Evolutionary conservation across 2,329 filamentous ascomycete species (phyloP).

Genomic region (Pseudocercospora fijiensis): DNA sequence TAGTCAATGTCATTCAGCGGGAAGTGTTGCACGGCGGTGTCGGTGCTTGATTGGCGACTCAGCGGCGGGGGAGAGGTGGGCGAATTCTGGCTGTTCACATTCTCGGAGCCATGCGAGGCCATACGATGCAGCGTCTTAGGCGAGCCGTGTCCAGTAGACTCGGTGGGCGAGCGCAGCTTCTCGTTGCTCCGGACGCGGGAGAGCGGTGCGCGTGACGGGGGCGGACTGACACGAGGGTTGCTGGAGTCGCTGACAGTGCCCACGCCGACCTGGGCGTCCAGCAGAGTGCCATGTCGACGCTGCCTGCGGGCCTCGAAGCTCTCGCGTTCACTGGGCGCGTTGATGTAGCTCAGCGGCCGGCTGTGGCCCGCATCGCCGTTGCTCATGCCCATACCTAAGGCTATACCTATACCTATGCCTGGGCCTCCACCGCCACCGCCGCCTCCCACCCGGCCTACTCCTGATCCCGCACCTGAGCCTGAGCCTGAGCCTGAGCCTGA

Average conservation of each 20-base stretch:
- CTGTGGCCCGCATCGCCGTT: constrained; percentile 62
- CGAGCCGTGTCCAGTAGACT: constrained; percentile 17
- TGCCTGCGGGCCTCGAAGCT: constrained; percentile 39
- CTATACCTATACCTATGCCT: constrained; percentile 20
- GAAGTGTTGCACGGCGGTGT: constrained; percentile 48
- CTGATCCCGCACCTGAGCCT: neutral
- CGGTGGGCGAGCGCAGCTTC: constrained; percentile 26
- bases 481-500: neutral
- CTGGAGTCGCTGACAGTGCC: neutral
- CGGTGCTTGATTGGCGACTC: constrained; percentile 37
- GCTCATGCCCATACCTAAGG: constrained; percentile 22
- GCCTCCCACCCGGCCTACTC: neutral
- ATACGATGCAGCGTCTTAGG: constrained; percentile 29
- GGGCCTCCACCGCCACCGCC: constrained; percentile 5
- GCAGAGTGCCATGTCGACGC: constrained; percentile 31
- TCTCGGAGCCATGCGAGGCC: constrained; percentile 41
- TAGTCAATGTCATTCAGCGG: constrained; percentile 83
- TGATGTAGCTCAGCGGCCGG: constrained; percentile 74
- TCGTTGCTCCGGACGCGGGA: constrained; percentile 33
- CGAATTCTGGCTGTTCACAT: constrained; percentile 20
- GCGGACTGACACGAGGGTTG: neutral
- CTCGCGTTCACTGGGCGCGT: constrained; percentile 55
- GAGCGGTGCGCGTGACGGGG: constrained; percentile 16
- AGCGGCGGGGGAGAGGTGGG: constrained; percentile 43
- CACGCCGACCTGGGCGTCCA: constrained; percentile 13